Conservation (phyloP, 148 eudicot genomes). For the Vaccinium vitisidaea region DNA sequence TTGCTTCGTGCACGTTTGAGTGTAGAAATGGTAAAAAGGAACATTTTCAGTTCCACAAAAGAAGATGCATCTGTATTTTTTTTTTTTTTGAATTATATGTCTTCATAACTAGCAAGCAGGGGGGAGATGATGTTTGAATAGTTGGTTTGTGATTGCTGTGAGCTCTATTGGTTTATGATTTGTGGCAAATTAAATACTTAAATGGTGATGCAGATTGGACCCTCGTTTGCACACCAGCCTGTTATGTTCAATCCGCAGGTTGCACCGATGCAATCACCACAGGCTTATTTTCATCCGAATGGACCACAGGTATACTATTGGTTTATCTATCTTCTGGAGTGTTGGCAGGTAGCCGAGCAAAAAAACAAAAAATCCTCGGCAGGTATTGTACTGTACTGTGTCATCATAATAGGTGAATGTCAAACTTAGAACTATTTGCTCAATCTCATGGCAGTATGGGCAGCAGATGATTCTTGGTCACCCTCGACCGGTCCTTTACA, state of each 20-base stretch:
- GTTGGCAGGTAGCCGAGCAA: background rate
- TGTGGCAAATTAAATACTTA: background rate
- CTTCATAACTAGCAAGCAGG: background rate
- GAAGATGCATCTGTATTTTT: background rate
- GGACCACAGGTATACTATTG: slow-evolving; percentile 68
- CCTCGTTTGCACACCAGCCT: slow-evolving; percentile 76
- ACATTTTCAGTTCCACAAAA: background rate
- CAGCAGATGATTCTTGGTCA: slow-evolving; percentile 92
- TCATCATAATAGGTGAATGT: background rate
- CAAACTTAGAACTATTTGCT: background rate
- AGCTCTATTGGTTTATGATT: background rate
- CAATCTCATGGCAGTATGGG: slow-evolving; percentile 55
- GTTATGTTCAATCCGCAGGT: slow-evolving; percentile 75
- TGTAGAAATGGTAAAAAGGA: background rate
- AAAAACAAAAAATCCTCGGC: background rate
- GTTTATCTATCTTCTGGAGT: background rate
- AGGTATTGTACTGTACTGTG: background rate
- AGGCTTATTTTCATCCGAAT: slow-evolving; percentile 68
- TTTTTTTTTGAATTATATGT: background rate
- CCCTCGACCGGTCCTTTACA: slow-evolving; percentile 81
- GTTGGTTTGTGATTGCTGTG: slow-evolving; percentile 12
- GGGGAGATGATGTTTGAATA: background rate
- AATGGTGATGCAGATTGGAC: slow-evolving; percentile 60
- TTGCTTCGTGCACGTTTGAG: background rate
- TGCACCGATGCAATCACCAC: slow-evolving; percentile 70